phyloP scores from a whole-genome alignment of 257 asterid genomes.

The Pogostemon cablin region DNA sequence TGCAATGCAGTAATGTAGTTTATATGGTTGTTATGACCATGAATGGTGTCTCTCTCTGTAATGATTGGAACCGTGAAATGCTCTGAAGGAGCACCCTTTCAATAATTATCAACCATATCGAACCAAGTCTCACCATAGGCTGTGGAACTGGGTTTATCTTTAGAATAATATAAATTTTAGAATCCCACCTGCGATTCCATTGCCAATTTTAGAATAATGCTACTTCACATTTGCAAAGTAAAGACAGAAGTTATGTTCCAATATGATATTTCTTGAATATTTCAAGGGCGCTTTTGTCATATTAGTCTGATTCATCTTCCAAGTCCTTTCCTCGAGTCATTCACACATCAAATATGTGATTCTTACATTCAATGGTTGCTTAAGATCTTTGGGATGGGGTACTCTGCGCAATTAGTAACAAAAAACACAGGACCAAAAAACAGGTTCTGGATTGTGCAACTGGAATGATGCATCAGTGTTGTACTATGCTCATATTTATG shows the following conservation, averaged over 20 bases:
- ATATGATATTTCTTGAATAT: no score
- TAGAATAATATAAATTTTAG: no score
- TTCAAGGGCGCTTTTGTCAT: neutral
- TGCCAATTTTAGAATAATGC: no score
- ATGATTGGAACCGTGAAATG: neutral
- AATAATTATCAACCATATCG: no score
- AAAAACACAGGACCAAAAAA: neutral
- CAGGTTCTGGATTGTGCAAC: neutral
- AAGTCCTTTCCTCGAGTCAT: neutral
- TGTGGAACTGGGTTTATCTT: no score
- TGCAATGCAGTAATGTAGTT: neutral
- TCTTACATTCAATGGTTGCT: neutral
- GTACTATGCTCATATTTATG: neutral
- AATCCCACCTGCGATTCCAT: no score
- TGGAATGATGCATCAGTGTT: neutral
- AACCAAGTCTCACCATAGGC: no score
- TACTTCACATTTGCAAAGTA: no score
- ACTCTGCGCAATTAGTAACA: neutral
- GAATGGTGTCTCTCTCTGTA: neutral
- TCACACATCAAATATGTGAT: neutral
- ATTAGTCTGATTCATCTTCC: neutral
- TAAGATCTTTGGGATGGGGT: neutral
- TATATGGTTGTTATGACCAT: neutral
- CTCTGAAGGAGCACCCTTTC: no score
- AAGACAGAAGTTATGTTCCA: no score